phyloP scores from a whole-genome alignment of 2,329 filamentous ascomycete species.

The Kalaharituber pfeilii region DNA sequence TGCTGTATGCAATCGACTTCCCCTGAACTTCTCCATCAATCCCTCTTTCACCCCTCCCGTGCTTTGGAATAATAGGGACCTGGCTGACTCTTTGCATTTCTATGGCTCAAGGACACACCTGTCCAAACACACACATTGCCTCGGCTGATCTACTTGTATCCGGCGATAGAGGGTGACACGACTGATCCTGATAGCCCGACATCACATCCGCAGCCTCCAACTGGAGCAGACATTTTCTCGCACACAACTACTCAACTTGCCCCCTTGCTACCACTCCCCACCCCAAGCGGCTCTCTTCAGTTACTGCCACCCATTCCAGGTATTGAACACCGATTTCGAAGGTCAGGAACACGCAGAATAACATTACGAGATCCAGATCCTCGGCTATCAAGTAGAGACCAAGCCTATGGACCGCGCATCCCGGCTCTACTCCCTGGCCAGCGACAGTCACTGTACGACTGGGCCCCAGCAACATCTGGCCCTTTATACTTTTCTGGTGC shows the following conservation, averaged over 20 bases:
- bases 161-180: neutral
- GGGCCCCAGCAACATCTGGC: slow-evolving; percentile 34
- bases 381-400: slow-evolving; percentile 7
- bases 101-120: neutral
- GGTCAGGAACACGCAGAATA: neutral
- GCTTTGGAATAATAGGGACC: no score
- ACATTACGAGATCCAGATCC: slow-evolving; percentile 11
- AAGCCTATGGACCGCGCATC: slow-evolving; percentile 37
- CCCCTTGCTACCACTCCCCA: neutral
- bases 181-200: neutral
- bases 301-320: neutral
- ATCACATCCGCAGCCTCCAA: neutral
- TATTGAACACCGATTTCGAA: neutral
- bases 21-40: neutral
- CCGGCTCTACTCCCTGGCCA: slow-evolving; percentile 28
- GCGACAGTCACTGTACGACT: slow-evolving; percentile 41
- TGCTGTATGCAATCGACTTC: slow-evolving; percentile 25
- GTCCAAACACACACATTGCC: neutral
- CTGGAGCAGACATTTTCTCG: neutral
- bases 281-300: neutral
- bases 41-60: no score
- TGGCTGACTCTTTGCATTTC: neutral
- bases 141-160: neutral
- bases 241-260: neutral
- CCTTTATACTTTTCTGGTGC: neutral